Evolutionary conservation across 1,139 yeast genomes (phyloP).

Genomic region (Suhomyces chickasaworum): DNA sequence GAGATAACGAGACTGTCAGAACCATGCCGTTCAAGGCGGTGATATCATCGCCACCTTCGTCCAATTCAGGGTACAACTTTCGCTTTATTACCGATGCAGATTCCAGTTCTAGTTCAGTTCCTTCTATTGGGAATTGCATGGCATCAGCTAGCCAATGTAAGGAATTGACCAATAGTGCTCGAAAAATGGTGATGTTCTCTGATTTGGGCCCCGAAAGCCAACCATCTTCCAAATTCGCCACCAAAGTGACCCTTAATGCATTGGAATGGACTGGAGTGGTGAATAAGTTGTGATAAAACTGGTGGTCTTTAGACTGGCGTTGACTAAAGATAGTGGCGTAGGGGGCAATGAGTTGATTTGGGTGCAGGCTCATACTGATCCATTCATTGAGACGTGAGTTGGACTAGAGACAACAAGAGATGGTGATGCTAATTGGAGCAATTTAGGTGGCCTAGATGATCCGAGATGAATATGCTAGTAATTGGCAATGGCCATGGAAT

Average conservation of each 20-base stretch:
- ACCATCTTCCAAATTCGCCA: slow-evolving; percentile 24
- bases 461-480: neutral
- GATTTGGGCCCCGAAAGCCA: slow-evolving; percentile 11
- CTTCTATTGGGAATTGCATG: slow-evolving; percentile 14
- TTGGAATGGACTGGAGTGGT: slow-evolving; percentile 30
- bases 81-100: neutral
- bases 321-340: slow-evolving; percentile 31
- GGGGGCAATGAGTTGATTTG: slow-evolving; percentile 19
- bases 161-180: slow-evolving; percentile 27
- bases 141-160: slow-evolving; percentile 24
- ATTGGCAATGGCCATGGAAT: no score
- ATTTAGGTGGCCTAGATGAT: neutral
- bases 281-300: slow-evolving; percentile 6
- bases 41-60: slow-evolving; percentile 29
- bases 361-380: neutral
- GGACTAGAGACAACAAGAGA: neutral
- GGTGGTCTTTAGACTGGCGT: slow-evolving; percentile 20
- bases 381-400: neutral
- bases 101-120: neutral
- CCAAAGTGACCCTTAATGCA: slow-evolving; percentile 28
- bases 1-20: slow-evolving; percentile 11
- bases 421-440: neutral
- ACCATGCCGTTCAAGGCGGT: slow-evolving; percentile 22
- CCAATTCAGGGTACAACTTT: slow-evolving; percentile 11
- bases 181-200: slow-evolving; percentile 18